Base-by-base conservation (phyloP, 2,329 filamentous ascomycete genomes). In the Coniosporium uncinatum region DNA sequence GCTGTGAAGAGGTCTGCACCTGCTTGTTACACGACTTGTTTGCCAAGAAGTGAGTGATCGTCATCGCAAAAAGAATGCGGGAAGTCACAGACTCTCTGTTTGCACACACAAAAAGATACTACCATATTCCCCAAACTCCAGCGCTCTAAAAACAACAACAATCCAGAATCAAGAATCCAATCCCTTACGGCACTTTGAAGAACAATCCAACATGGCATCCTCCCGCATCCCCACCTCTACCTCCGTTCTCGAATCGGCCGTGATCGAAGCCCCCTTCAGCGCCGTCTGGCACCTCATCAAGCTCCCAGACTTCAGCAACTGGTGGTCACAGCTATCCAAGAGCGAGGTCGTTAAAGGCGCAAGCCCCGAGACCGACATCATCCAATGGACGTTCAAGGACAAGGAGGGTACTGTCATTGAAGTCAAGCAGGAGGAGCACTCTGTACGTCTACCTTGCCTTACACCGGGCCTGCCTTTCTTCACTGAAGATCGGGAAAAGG, bases 351-450 rank as follows among this genome's bases (percentile, higher is more conserved):
- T 81, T 61, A 81, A 83, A 68, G 79, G 77, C 39, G 61, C 71
- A 14, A 73, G 69, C 40, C 61, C 70, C n/a, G 81, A 85, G 62
- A 78, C 81, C 35, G 81, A 85, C 52, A 64, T 85, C 42, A 75
- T 84, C 54, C 75, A 75, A 60, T 86, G 82, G 82, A 76, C 72
- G 17, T 87, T 86, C 70, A 79, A 80, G 59, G 83, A 87, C 53
- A 79, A 80, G 59, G 83, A 87, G 52, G 81, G 80, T 38, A 79
- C 75, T 21, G 73, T 77, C 42, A 65, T 84, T 17, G 81, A 86
- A 60, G 78, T 87, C 50, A 86, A 86, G 77, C 80, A 83, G 67
- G 83, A 87, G 64, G 83, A 85, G 69, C 81, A 86, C 66, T 83
- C 78, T 49, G 79, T 83, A 63, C 45, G 75, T 61, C 29, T 22